These are phyloP conservation scores for Gaultheria prostrata DNA, from an alignment of 148 eudicot genomes.

Conservation along the genomic window DNA sequence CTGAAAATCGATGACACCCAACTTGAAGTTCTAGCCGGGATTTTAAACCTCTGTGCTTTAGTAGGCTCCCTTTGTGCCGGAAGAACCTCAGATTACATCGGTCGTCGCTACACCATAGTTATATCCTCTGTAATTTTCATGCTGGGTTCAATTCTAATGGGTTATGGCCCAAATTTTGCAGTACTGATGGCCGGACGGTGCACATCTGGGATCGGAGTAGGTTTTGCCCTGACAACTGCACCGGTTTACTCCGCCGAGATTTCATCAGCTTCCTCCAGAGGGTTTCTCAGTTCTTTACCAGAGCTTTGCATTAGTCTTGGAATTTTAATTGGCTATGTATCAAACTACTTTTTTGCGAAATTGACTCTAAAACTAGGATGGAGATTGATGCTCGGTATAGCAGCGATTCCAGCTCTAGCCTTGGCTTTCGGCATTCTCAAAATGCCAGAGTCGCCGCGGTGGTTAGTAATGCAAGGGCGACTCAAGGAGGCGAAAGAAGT, in stretches of 20 bases:
- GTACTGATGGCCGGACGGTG: conserved; percentile 58
- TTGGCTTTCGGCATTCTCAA: conserved; percentile 16
- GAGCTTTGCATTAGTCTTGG: conserved; percentile 70
- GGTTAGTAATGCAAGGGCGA: conserved; percentile 73
- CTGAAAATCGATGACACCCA: conserved; percentile 50
- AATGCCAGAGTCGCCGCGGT: conserved; percentile 37
- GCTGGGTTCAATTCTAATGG: conserved; percentile 68
- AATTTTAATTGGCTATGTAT: conserved; percentile 58
- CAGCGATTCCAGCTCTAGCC: conserved; percentile 52
- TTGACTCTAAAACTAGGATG: conserved; percentile 48
- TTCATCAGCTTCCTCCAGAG: conserved; percentile 57
- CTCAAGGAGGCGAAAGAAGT: conserved; percentile 43
- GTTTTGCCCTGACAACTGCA: conserved; percentile 73
- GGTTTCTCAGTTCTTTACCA: conserved; percentile 60
- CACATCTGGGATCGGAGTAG: conserved; percentile 72
- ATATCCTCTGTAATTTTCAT: conserved; percentile 57
- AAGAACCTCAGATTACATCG: conserved; percentile 60
- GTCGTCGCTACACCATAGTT: conserved; percentile 67
- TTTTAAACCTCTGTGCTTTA: conserved; percentile 62
- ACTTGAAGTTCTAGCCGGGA: conserved; percentile 60
- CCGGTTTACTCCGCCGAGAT: conserved; percentile 83
- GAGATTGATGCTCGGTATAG: conserved; percentile 77
- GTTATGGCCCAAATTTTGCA: conserved; percentile 54
- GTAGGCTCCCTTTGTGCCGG: conserved; percentile 71
- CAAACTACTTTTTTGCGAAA: conserved; percentile 46